Base-by-base conservation (phyloP, 768 basidiomycete species). In the Tylopilus felleus region DNA sequence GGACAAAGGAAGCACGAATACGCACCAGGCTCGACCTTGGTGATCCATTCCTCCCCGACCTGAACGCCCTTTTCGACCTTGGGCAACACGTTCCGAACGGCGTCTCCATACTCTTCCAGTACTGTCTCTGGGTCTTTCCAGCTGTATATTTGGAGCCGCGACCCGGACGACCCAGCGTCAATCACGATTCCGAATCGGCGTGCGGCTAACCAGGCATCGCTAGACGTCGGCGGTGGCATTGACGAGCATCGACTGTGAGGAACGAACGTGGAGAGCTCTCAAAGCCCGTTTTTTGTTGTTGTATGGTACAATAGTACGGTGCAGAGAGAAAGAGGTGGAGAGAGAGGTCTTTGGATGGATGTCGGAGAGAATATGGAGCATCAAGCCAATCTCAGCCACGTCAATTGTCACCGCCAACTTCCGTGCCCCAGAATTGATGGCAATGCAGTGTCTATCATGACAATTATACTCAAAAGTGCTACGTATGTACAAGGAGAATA, bases 121-220 rank as follows among this genome's bases (percentile, higher is more conserved):
- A 85, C 75, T 8, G 77, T 69, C 52, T 82, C 78, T 21, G 95
- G 88, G 69, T 98, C 88, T 58, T 81, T 81, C 97, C 96, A 99
- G 69, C 91, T 93, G 75, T 99, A 98, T 61, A 98, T 93, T 70
- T 98, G 95, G 33, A 98, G 76, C 50, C 97, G 78, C 5, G 96
- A 98, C 27, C 97, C 97, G 22, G 94, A 98, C 69, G 94, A 97
- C 56, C 97, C 97, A 67, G 97, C 97, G 77, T 99, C 97, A 71
- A 99, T 92, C 58, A 98, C 94, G 55, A 98, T 81, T 55, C 92
- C 93, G 72, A 93, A 96, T 63, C 86, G 84, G 60, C 93, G 85
- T 51, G 83, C 84, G 55, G 80, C 73, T 52, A 90, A 80, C 91
- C 91, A 93, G 57, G 85, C 73, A 67, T 91, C 83, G 60, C 77